phyloP scores from a whole-genome alignment of 2,329 filamentous ascomycete species.

The Pseudogymnoascus pannorum region DNA sequence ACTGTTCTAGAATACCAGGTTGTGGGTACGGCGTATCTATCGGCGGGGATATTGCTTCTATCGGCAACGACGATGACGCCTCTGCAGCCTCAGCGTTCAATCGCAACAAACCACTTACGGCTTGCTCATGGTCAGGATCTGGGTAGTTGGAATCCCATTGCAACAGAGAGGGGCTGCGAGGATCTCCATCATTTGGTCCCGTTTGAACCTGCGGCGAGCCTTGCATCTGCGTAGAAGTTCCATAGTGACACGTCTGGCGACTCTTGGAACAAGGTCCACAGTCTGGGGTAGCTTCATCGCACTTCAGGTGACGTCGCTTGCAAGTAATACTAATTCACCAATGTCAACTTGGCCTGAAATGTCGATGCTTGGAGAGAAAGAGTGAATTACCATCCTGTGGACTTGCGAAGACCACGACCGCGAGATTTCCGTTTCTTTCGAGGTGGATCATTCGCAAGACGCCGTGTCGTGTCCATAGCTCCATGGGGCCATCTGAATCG shows the following conservation, averaged over 20 bases:
- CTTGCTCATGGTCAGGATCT: constrained; percentile 9
- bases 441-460: background rate
- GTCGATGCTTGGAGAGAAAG: background rate
- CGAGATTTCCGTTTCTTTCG: constrained; percentile 29
- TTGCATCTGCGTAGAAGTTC: constrained; percentile 3
- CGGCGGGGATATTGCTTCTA: constrained; percentile 2
- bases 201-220: background rate
- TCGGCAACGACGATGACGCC: background rate
- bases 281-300: constrained; percentile 37
- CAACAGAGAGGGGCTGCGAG: background rate
- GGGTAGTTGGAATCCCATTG: constrained; percentile 1
- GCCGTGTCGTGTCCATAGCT: background rate
- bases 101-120: constrained; percentile 8
- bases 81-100: background rate
- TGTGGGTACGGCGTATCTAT: constrained; percentile 1
- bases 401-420: constrained; percentile 35
- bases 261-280: constrained; percentile 39
- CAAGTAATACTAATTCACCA: constrained; percentile 32
- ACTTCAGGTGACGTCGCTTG: constrained; percentile 39
- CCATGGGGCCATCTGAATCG: background rate
- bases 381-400: constrained; percentile 32
- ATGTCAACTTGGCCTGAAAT: background rate
- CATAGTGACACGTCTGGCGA: constrained; percentile 36
- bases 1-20: background rate
- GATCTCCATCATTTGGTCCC: background rate